Conservation (phyloP, 345 rosid species). For the Eucalyptus polybractea region DNA sequence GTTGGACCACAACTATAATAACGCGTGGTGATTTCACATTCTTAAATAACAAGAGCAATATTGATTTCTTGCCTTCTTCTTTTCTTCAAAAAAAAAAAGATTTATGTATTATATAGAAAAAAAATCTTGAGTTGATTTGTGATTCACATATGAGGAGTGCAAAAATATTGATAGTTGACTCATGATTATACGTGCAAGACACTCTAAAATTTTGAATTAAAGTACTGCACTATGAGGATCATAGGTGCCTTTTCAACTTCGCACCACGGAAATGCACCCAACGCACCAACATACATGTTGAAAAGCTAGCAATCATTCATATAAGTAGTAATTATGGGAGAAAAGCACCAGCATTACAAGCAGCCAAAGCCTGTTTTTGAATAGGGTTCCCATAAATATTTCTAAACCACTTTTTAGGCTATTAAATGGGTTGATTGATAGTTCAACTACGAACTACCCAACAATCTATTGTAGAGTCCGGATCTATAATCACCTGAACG, state of each 20-base stretch:
- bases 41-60: background rate
- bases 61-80: accelerated
- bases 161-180: background rate
- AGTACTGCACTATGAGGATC: background rate
- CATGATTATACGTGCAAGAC: background rate
- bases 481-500: background rate
- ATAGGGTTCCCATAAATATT: background rate
- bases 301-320: background rate
- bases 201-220: background rate
- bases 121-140: background rate
- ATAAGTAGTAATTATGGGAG: background rate
- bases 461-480: background rate
- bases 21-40: background rate
- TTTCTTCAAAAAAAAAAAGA: background rate
- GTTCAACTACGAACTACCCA: background rate
- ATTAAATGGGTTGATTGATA: background rate
- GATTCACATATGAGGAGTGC: background rate
- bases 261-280: background rate
- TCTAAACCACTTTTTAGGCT: background rate
- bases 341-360: background rate
- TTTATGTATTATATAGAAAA: background rate
- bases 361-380: background rate
- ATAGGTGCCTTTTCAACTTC: background rate
- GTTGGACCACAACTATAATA: background rate
- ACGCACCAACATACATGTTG: background rate